phyloP scores from a whole-genome alignment of 179 eudicot genomes.

The Beta corolliflora region DNA sequence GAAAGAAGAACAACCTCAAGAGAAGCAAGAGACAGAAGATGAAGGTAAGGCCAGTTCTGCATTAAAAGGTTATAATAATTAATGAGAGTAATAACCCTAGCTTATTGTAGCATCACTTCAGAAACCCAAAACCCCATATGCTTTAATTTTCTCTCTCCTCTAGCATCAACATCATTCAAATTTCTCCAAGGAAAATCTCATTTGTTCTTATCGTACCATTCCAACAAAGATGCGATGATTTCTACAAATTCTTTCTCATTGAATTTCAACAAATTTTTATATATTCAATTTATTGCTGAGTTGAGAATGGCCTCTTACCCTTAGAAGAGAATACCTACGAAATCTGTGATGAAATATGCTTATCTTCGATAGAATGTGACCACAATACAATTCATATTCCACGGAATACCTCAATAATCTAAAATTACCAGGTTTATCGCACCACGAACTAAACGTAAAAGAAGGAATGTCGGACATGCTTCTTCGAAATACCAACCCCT shows the following conservation, averaged over 20 bases:
- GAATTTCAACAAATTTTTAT: conserved; percentile 67
- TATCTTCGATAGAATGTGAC: neutral
- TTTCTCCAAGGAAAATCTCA: conserved; percentile 93
- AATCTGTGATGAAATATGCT: too few relatives aligned
- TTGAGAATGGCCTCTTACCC: too few relatives aligned
- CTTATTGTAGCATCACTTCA: conserved; percentile 95
- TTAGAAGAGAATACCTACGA: too few relatives aligned
- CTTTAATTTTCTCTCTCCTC: conserved; percentile 56
- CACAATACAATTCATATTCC: neutral
- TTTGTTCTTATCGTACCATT: conserved; percentile 77
- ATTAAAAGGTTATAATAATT: conserved; percentile 81
- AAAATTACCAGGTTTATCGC: conserved; percentile 1
- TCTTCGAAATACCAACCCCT: neutral
- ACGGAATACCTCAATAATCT: neutral
- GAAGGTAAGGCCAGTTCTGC: conserved; percentile 79
- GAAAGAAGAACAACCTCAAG: conserved; percentile 42
- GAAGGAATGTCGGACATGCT: conserved; percentile 14
- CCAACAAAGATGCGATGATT: conserved; percentile 64
- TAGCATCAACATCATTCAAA: conserved; percentile 39
- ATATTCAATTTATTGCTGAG: conserved; percentile 43
- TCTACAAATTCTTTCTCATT: conserved; percentile 43
- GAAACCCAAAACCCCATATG: conserved; percentile 96
- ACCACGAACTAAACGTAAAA: conserved; percentile 7
- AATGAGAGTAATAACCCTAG: conserved; percentile 82
- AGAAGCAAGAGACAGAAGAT: conserved; percentile 69